Evolutionary conservation across 2,329 filamentous ascomycete species (phyloP).

Genomic region (Colletotrichum cereale): DNA sequence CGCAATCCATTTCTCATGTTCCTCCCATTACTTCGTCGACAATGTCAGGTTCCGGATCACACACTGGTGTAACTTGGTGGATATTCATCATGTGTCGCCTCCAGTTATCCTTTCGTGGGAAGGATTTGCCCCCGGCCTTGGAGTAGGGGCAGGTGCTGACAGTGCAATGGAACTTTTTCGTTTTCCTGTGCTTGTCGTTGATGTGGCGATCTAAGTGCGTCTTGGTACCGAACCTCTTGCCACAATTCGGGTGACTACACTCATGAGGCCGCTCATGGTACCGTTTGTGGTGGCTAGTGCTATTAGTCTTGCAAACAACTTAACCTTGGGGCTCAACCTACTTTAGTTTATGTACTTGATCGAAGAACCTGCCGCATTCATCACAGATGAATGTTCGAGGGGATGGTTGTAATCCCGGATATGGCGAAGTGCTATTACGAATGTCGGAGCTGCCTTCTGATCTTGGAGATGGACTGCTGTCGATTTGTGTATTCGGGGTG

Average conservation of each 20-base stretch:
- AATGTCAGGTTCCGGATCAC: slow-evolving; percentile 42
- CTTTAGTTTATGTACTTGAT: slow-evolving; percentile 72
- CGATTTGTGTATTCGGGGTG: slow-evolving; percentile 61
- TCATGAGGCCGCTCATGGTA: slow-evolving; percentile 73
- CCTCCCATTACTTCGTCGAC: slow-evolving; percentile 42
- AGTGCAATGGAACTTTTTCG: slow-evolving; percentile 70
- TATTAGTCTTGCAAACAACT: slow-evolving; percentile 42
- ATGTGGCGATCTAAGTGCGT: slow-evolving; percentile 73
- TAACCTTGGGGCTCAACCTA: slow-evolving; percentile 48
- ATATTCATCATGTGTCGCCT: slow-evolving; percentile 73
- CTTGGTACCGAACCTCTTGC: slow-evolving; percentile 71
- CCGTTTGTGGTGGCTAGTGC: slow-evolving; percentile 66
- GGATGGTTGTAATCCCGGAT: slow-evolving; percentile 41
- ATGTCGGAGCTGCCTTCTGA: slow-evolving; percentile 54
- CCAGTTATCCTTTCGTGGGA: slow-evolving; percentile 74
- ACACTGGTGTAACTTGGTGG: slow-evolving; percentile 55
- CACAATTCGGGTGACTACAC: slow-evolving; percentile 64
- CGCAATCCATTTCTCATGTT: neutral
- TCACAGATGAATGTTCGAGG: slow-evolving; percentile 53
- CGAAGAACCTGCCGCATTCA: slow-evolving; percentile 61
- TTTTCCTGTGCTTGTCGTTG: slow-evolving; percentile 72
- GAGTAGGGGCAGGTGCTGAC: slow-evolving; percentile 68
- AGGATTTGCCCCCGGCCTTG: slow-evolving; percentile 67
- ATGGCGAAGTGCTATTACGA: slow-evolving; percentile 53
- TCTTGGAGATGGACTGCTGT: slow-evolving; percentile 56